Evolutionary conservation across 257 asterid species (phyloP).

Genomic region (Fraxinus excelsior): DNA sequence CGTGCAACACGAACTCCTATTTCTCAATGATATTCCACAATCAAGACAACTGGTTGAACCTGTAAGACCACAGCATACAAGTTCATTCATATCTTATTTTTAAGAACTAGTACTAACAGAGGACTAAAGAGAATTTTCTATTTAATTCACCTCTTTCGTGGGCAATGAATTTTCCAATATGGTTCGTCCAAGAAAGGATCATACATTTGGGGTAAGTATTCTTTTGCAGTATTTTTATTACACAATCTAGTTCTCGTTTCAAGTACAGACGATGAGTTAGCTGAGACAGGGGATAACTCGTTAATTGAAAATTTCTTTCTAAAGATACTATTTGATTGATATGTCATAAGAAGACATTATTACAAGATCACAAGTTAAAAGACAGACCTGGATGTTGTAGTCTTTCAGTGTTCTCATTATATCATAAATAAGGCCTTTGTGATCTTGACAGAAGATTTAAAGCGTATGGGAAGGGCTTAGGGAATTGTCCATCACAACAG

Average conservation of each 20-base stretch:
- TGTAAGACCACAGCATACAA: neutral
- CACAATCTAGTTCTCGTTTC: neutral
- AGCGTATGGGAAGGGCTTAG: conserved; percentile 76
- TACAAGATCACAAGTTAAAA: neutral
- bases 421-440: conserved; percentile 74
- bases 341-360: neutral
- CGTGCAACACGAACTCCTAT: neutral
- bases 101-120: neutral
- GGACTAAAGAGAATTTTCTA: neutral
- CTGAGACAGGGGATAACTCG: neutral
- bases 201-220: neutral
- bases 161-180: neutral
- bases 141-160: neutral
- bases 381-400: conserved; percentile 63
- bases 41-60: neutral
- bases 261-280: no score
- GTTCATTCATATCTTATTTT: neutral
- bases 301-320: neutral
- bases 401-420: conserved; percentile 75
- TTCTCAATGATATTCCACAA: neutral
- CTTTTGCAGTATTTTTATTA: neutral
- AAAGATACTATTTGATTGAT: neutral
- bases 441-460: conserved; percentile 63
- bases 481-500: conserved; percentile 52
- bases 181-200: neutral